Percentiles rank a stretch among this genome's conserved stretches.
These are phyloP conservation scores for Purpureocillium takamizusanense DNA, from an alignment of 2,329 filamentous ascomycete species.

Conservation along the genomic window DNA sequence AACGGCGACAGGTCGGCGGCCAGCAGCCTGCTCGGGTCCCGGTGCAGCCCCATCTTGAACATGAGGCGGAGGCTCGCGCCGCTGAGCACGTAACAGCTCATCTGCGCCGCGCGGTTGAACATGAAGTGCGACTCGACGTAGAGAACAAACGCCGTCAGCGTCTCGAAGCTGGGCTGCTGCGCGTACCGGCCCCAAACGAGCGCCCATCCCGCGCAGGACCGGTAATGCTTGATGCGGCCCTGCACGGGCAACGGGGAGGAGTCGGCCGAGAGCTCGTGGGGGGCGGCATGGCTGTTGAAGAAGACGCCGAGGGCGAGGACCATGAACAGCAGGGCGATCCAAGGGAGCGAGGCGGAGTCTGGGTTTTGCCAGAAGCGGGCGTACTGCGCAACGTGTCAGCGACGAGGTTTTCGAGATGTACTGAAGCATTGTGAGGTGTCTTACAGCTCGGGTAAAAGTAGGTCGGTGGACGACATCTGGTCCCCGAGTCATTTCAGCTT, in stretches of 20 bases:
- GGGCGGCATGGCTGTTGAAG: slow-evolving; percentile 33
- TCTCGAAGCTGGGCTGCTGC: slow-evolving; percentile 36
- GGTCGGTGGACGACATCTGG: slow-evolving; percentile 44
- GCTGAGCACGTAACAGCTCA: slow-evolving; percentile 44
- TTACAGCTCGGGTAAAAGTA: slow-evolving; percentile 36
- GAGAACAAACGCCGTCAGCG: slow-evolving; percentile 40
- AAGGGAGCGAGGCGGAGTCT: slow-evolving; percentile 27
- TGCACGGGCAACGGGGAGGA: slow-evolving; percentile 25
- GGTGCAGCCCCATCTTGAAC: slow-evolving; percentile 50
- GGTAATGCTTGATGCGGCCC: slow-evolving; percentile 38
- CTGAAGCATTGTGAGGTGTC: slow-evolving; percentile 3
- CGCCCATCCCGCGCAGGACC: slow-evolving; percentile 40
- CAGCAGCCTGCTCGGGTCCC: slow-evolving; percentile 43
- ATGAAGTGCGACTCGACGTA: slow-evolving; percentile 47
- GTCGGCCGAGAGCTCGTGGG: slow-evolving; percentile 33
- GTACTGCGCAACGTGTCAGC: slow-evolving; percentile 27
- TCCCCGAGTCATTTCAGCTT: too few relatives aligned
- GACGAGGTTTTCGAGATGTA: neutral
- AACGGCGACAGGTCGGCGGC: slow-evolving; percentile 40
- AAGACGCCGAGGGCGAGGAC: slow-evolving; percentile 32
- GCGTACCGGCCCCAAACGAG: slow-evolving; percentile 41
- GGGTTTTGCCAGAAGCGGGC: slow-evolving; percentile 39
- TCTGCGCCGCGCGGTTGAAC: slow-evolving; percentile 38
- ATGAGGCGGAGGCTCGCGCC: slow-evolving; percentile 43
- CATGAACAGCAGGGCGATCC: slow-evolving; percentile 43